Conservation (phyloP, 2,329 filamentous ascomycete genomes). For the Zasmidium citrigriseum region DNA sequence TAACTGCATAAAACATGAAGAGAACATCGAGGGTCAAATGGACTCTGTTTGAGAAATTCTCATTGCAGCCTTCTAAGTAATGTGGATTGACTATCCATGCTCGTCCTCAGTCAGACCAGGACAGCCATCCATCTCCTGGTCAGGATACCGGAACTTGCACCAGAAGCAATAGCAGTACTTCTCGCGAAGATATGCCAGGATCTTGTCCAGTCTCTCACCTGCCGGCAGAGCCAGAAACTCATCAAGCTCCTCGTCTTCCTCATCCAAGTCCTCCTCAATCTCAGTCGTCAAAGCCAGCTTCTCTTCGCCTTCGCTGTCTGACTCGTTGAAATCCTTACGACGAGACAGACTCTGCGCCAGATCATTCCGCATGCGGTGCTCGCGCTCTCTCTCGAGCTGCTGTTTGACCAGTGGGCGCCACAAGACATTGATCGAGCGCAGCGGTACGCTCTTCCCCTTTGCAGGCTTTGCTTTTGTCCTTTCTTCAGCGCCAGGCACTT, state of each 20-base stretch:
- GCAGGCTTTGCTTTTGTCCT: slow-evolving; percentile 7
- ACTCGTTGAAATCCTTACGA: slow-evolving; percentile 68
- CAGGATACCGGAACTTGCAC: slow-evolving; percentile 84
- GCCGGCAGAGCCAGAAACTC: slow-evolving; percentile 72
- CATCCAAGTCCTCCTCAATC: slow-evolving; percentile 68
- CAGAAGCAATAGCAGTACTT: slow-evolving; percentile 88
- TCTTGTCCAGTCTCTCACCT: slow-evolving; percentile 64
- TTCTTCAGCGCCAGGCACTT: slow-evolving; percentile 12
- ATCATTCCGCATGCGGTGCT: slow-evolving; percentile 65
- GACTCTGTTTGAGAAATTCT: too few relatives aligned
- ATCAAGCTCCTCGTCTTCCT: slow-evolving; percentile 78
- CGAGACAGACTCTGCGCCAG: slow-evolving; percentile 64
- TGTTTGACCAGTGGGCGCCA: slow-evolving; percentile 75
- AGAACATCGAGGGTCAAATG: too few relatives aligned
- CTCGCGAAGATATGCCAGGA: slow-evolving; percentile 70
- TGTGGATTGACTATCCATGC: slow-evolving; percentile 66
- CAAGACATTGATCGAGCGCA: slow-evolving; percentile 68
- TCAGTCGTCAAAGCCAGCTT: slow-evolving; percentile 65
- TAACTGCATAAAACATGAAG: background rate
- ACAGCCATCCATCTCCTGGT: slow-evolving; percentile 80
- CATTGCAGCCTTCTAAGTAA: too few relatives aligned
- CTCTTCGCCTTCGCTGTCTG: slow-evolving; percentile 72
- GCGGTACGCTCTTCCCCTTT: too few relatives aligned
- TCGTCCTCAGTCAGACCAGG: slow-evolving; percentile 87
- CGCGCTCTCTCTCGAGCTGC: slow-evolving; percentile 69